Conservation (phyloP, 73 alveolate genomes). For the Symbiodinium pilosum region DNA sequence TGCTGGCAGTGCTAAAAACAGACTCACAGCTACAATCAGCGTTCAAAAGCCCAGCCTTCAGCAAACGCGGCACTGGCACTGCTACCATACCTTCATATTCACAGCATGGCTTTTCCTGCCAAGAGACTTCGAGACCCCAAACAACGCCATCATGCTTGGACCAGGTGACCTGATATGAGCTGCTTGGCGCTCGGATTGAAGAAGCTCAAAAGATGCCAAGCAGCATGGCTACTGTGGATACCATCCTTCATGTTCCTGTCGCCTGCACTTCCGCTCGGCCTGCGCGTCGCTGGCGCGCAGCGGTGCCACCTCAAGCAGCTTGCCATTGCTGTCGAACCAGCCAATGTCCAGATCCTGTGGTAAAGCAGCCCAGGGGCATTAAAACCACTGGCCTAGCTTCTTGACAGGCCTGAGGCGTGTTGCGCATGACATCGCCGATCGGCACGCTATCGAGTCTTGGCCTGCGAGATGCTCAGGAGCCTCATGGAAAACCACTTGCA, state of each 20-base stretch:
- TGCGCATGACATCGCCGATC: conserved; percentile 33
- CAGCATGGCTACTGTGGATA: neutral
- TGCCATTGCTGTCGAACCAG: conserved; percentile 64
- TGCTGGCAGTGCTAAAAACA: too few relatives aligned
- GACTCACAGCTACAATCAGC: too few relatives aligned
- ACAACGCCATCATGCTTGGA: conserved; percentile 20
- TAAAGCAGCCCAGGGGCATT: too few relatives aligned
- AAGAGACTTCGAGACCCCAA: conserved; percentile 29
- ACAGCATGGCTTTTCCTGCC: too few relatives aligned
- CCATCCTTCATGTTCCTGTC: neutral
- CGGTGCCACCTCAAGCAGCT: conserved; percentile 51
- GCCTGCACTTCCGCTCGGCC: neutral
- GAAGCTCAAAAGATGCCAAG: neutral
- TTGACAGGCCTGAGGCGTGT: conserved; percentile 91
- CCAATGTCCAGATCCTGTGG: conserved; percentile 72
- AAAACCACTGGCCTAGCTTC: too few relatives aligned
- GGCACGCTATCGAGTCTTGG: neutral
- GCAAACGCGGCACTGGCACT: neutral
- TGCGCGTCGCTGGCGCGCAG: conserved; percentile 36
- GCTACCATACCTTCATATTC: too few relatives aligned
- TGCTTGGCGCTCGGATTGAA: neutral
- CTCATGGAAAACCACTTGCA: too few relatives aligned
- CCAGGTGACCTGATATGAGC: conserved; percentile 54
- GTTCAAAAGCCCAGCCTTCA: too few relatives aligned
- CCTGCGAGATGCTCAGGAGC: too few relatives aligned